phyloP scores from a whole-genome alignment of 2,329 filamentous ascomycete genomes.

The Hymenoscyphus scutula region DNA sequence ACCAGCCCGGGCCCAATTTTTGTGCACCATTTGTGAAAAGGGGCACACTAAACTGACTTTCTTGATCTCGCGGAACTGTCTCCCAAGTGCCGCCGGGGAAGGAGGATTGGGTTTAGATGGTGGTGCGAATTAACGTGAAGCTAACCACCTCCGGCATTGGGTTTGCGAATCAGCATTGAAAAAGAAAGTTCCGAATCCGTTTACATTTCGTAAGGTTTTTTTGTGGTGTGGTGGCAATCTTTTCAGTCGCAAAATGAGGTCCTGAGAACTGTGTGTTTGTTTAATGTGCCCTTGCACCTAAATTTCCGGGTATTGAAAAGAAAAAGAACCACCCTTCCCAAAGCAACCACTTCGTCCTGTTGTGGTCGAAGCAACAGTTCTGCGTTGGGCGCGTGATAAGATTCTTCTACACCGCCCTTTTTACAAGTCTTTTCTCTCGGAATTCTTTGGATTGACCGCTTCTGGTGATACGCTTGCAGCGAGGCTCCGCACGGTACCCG shows the following conservation, averaged over 20 bases:
- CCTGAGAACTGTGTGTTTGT: neutral
- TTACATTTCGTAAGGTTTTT: neutral
- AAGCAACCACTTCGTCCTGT: neutral
- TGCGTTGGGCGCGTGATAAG: neutral
- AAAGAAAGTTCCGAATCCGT: neutral
- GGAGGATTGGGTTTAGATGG: constrained; percentile 7
- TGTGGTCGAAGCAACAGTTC: constrained; percentile 1
- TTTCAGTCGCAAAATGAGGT: neutral
- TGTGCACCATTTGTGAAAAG: constrained; percentile 2
- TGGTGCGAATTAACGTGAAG: constrained; percentile 8
- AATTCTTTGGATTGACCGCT: neutral
- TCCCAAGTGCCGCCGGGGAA: constrained; percentile 27
- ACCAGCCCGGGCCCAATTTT: neutral
- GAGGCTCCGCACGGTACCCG: constrained; percentile 1
- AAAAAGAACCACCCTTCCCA: neutral
- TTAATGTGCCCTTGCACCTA: neutral
- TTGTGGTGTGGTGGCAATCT: neutral
- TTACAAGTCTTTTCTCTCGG: neutral
- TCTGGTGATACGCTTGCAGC: neutral
- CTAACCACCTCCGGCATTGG: constrained; percentile 5
- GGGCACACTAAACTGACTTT: neutral
- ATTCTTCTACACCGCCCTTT: constrained; percentile 1
- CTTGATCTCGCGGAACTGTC: constrained; percentile 24
- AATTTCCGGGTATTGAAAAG: neutral
- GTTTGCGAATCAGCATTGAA: constrained; percentile 2